Conservation (phyloP, 371 early-diverging fungal genomes). For the Apophysomyces ossiformis region DNA sequence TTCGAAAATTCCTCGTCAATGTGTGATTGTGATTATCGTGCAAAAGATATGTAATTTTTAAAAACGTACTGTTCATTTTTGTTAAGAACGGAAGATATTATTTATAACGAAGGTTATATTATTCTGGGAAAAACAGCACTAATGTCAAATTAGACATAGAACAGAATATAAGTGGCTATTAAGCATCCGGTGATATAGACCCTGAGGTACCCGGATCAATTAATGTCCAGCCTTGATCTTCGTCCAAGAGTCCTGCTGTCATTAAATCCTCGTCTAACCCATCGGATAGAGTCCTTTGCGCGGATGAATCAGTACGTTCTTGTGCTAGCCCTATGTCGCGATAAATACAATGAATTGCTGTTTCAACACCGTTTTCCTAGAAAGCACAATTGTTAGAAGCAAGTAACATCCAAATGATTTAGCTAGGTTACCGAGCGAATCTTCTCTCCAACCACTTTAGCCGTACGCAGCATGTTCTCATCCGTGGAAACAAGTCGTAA, state of each 20-base stretch:
- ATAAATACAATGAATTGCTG: constrained; percentile 65
- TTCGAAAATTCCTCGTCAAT: no score
- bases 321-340: constrained; percentile 59
- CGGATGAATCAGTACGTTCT: constrained; percentile 24
- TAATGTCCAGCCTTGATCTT: constrained; percentile 43
- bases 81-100: no score
- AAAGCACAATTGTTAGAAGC: background rate
- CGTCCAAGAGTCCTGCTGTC: constrained; percentile 18
- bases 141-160: background rate
- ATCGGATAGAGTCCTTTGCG: background rate
- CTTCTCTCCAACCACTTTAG: constrained; percentile 57
- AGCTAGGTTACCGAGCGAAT: constrained; percentile 45
- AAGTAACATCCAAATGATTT: background rate
- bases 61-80: no score
- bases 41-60: no score
- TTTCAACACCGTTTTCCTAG: constrained; percentile 67
- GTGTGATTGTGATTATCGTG: no score
- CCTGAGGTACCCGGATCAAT: constrained; percentile 29
- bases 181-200: constrained; percentile 31
- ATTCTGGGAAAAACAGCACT: no score
- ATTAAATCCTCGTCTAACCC: background rate
- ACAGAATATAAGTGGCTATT: constrained; percentile 18
- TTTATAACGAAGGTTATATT: no score
- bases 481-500: constrained; percentile 64
- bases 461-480: constrained; percentile 61